Base-by-base conservation (phyloP, 148 eudicot genomes). In the Bassia scoparia region DNA sequence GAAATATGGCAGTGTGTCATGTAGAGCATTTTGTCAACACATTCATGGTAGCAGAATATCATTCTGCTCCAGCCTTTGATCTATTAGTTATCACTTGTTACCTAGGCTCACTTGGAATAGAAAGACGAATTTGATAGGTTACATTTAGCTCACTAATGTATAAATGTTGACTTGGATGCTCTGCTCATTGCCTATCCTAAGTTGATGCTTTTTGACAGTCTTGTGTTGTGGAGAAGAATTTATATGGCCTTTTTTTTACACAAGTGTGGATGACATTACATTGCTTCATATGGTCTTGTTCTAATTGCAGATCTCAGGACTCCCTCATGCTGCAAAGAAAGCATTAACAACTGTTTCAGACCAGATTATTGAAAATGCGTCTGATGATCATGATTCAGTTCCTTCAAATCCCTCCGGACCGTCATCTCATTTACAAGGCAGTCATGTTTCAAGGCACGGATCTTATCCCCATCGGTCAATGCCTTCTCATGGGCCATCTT, bases 281-380 rank as follows among this genome's bases (percentile, higher is more conserved):
- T 50, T 58, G 38, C 29, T 13, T 59, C 21, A 23, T 70, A 33
- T 71, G 27, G 54, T 68, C 34, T 24, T 59, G 31, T 73, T 68
- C 17, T 79, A 41, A 14, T 70, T 82, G 81, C 91, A 95, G 99
- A 88, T 95, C 52, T 82, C 82, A 27, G 99, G 99, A 27, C 64
- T 31, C 21, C 78, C 77, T 59, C 87, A 92, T 82, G 87, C 86
- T 10, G 86, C 90, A 53, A 86, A 82, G 83, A 88, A 81, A 83
- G 99, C 97, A 63, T 82, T 90, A 82, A 84, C 76, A 76, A 76
- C 83, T 55, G 85, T 92, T 81, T 88, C 90, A 27, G 88, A 84
- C 76, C 91, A 85, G 67, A 85, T 90, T 33, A 69, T 90, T 64
- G 90, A 82, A 81, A 69, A 81, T 81, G 63, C 82, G 52, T 67